A percentile compares a stretch with the other conserved stretches of the same genome.
phyloP scores from a whole-genome alignment of 2,329 filamentous ascomycete species.

The Fusarium domesticum region DNA sequence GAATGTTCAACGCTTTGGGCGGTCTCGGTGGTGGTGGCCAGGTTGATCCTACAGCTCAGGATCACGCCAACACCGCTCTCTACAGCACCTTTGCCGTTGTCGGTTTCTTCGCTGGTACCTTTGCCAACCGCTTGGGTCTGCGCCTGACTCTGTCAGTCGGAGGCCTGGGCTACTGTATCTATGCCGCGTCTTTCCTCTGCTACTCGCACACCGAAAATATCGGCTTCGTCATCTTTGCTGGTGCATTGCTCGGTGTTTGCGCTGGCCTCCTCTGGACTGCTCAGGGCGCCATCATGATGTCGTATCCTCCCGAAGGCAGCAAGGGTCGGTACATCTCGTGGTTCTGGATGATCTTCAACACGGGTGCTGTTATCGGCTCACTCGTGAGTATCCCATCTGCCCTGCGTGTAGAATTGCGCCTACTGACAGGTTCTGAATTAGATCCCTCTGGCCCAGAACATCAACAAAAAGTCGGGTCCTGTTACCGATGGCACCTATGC shows the following conservation, averaged over 20 bases:
- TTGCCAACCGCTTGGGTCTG: conserved; percentile 74
- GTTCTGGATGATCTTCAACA: conserved; percentile 96
- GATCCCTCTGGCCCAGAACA: conserved; percentile 72
- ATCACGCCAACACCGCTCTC: conserved; percentile 67
- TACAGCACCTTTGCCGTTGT: conserved; percentile 69
- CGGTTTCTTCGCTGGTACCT: conserved; percentile 70
- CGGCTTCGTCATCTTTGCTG: conserved; percentile 74
- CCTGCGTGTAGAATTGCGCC: too few relatives aligned
- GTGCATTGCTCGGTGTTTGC: conserved; percentile 72
- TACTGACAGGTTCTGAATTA: conserved; percentile 12
- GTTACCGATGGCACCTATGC: conserved; percentile 51
- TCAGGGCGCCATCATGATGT: conserved; percentile 85
- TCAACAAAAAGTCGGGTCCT: conserved; percentile 51
- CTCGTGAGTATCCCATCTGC: conserved; percentile 40
- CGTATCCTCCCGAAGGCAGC: conserved; percentile 74
- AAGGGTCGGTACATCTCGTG: conserved; percentile 88
- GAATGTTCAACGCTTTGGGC: conserved; percentile 68
- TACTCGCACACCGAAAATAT: conserved; percentile 66
- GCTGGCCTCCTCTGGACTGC: conserved; percentile 80
- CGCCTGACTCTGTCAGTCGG: conserved; percentile 66
- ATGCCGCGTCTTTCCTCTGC: conserved; percentile 66
- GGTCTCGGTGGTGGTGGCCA: conserved; percentile 61
- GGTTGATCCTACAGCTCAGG: conserved; percentile 50
- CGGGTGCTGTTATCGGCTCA: conserved; percentile 83
- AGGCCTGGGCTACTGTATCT: conserved; percentile 74